A percentile compares a stretch with the other conserved stretches of the same genome.
Conservation (phyloP, 352 stramenopile genomes). For the Peronospora tabacina region DNA sequence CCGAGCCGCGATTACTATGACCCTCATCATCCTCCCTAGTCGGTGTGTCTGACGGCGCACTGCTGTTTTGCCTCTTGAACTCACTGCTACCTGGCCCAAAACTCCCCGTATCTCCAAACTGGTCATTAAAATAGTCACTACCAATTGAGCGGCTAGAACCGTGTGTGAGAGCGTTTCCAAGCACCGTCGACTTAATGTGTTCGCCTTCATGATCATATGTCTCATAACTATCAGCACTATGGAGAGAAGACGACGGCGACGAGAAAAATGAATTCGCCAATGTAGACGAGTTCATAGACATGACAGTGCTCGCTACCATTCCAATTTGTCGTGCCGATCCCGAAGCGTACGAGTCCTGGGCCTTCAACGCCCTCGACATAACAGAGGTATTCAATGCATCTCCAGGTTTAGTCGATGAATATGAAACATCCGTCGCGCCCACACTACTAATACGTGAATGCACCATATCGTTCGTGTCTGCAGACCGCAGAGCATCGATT, state of each 20-base stretch:
- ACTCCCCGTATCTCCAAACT: conserved; percentile 41
- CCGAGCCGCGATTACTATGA: conserved; percentile 33
- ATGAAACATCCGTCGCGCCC: conserved; percentile 9
- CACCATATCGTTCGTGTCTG: conserved; percentile 40
- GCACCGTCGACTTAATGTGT: conserved; percentile 27
- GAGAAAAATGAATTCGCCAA: conserved; percentile 20
- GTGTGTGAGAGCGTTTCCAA: conserved; percentile 5
- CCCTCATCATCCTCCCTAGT: conserved; percentile 18
- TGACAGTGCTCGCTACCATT: conserved; percentile 31
- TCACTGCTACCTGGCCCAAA: conserved; percentile 1
- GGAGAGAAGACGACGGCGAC: conserved; percentile 9
- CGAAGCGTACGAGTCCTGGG: conserved; percentile 24
- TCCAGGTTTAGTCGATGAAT: conserved; percentile 4
- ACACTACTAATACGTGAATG: conserved; percentile 50
- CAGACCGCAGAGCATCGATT: conserved; percentile 48
- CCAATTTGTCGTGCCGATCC: conserved; percentile 22
- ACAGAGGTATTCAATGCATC: conserved; percentile 1
- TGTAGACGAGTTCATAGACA: conserved; percentile 32
- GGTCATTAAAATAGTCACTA: conserved; percentile 30
- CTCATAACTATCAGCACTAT: conserved; percentile 16
- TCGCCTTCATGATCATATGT: conserved; percentile 37
- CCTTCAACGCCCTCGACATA: conserved; percentile 10
- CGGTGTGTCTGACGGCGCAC: conserved; percentile 2
- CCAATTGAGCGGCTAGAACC: conserved; percentile 27
- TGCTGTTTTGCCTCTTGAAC: conserved; percentile 11